These are phyloP conservation scores for Aspergillus cejpii DNA, from an alignment of 2,329 filamentous ascomycete species.

Conservation along the genomic window DNA sequence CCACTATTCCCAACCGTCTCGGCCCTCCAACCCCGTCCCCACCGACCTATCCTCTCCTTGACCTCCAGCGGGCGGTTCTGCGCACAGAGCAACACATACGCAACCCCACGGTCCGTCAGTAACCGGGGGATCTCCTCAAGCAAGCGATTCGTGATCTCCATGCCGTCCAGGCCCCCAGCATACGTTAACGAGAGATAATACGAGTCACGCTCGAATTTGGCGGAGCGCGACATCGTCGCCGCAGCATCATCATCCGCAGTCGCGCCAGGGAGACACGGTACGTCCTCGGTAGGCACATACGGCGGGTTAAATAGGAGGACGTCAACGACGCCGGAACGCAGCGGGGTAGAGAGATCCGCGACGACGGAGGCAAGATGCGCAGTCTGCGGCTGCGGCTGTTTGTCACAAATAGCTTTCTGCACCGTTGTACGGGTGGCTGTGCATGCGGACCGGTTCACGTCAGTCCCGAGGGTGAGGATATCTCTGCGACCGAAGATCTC, in stretches of 20 bases:
- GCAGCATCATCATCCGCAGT: conserved; percentile 22
- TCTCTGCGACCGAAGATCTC: conserved; percentile 65
- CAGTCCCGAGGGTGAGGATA: conserved; percentile 67
- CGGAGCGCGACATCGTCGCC: conserved; percentile 21
- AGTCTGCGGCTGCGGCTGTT: conserved; percentile 30
- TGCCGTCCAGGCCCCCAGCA: conserved; percentile 80
- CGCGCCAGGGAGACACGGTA: conserved; percentile 51
- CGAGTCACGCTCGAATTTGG: conserved; percentile 69
- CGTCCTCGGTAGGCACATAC: conserved; percentile 78
- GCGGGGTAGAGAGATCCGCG: conserved; percentile 61
- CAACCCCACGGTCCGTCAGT: conserved; percentile 63
- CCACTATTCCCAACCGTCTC: conserved; percentile 77
- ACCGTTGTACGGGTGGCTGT: conserved; percentile 66
- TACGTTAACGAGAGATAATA: conserved; percentile 79
- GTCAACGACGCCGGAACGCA: conserved; percentile 60
- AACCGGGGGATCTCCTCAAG: conserved; percentile 61
- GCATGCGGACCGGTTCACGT: conserved; percentile 82
- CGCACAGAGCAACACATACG: conserved; percentile 82
- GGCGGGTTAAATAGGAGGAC: conserved; percentile 94
- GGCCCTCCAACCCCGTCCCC: conserved; percentile 62
- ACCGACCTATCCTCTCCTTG: conserved; percentile 53
- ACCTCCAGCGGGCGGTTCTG: conserved; percentile 80
- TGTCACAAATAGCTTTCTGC: conserved; percentile 41
- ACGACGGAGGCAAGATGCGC: conserved; percentile 60
- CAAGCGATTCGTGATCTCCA: conserved; percentile 84